A percentile compares a stretch with the other conserved stretches of the same genome.
phyloP scores from a whole-genome alignment of 2,329 filamentous ascomycete genomes.

The Hirsutella minnesotensis region DNA sequence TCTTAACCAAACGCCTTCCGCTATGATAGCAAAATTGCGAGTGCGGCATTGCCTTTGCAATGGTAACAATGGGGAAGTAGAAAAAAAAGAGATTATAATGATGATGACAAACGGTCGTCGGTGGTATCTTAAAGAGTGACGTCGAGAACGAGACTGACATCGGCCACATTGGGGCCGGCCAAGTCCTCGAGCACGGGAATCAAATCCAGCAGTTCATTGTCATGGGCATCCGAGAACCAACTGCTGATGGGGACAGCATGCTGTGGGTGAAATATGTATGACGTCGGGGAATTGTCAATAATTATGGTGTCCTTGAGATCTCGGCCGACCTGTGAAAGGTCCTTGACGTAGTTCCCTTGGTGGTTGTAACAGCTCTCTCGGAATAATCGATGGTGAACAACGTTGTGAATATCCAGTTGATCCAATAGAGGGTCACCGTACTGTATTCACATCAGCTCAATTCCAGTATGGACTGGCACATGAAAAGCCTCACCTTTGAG shows the following conservation, averaged over 20 bases:
- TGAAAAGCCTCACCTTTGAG: conserved; percentile 59
- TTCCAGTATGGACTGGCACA: not conserved
- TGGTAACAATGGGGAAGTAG: conserved; percentile 9
- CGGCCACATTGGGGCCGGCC: conserved; percentile 75
- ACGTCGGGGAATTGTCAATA: conserved; percentile 98
- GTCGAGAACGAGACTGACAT: conserved; percentile 95
- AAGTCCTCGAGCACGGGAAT: conserved; percentile 98
- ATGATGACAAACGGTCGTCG: conserved; percentile 13
- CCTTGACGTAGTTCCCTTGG: conserved; percentile 98
- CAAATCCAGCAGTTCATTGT: conserved; percentile 94
- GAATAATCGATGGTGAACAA: conserved; percentile 92
- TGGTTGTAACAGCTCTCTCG: conserved; percentile 98
- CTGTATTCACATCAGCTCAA: conserved; percentile 27
- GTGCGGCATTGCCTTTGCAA: conserved; percentile 20
- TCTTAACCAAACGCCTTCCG: conserved; percentile 43
- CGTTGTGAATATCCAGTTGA: conserved; percentile 92
- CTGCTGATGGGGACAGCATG: conserved; percentile 98
- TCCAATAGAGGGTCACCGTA: conserved; percentile 95
- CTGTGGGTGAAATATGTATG: conserved; percentile 98
- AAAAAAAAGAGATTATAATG: conserved; percentile 15
- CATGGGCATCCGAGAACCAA: conserved; percentile 99
- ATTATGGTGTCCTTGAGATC: conserved; percentile 97
- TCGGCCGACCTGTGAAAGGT: conserved; percentile 90
- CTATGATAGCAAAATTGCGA: conserved; percentile 34
- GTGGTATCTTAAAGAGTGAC: conserved; percentile 54